Conservation (phyloP, 176 grass and related monocot species). For the Oryza rufipogon region DNA sequence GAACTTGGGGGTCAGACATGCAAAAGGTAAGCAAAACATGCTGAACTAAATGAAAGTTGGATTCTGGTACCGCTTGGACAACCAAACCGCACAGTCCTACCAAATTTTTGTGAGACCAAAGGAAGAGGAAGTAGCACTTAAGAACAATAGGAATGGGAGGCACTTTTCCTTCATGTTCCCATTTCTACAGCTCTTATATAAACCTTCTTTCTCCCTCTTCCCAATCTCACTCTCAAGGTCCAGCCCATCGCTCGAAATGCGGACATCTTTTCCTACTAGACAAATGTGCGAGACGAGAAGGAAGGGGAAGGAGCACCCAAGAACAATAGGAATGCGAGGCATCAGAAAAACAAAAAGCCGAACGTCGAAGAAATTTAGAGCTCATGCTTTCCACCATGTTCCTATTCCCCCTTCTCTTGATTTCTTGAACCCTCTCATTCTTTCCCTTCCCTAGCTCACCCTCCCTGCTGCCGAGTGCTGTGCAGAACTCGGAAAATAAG, state of each 20-base stretch:
- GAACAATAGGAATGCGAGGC: conserved; percentile 1
- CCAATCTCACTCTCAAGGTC: no score
- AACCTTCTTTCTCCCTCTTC: no score
- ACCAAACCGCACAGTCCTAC: no score
- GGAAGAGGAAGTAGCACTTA: no score
- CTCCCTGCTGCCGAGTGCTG: not conserved
- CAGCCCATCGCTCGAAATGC: no score
- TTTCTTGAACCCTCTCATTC: not conserved
- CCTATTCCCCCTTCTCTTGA: not conserved
- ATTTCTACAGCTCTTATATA: no score
- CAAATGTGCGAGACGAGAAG: not conserved
- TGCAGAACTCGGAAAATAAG: no score
- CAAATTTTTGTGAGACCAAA: no score
- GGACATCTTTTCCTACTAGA: no score
- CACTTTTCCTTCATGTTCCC: no score
- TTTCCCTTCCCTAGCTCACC: not conserved
- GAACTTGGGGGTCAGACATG: not conserved
- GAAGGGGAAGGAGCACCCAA: not conserved
- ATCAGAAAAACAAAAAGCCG: not conserved
- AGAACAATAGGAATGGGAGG: no score
- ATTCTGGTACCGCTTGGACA: not conserved
- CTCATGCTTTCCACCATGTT: conserved; percentile 5
- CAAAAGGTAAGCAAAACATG: not conserved
- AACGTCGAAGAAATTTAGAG: not conserved
- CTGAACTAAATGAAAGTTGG: not conserved